Base-by-base conservation (phyloP, 1,284 basidiomycete genomes). In the Ustanciosporium gigantosporum region DNA sequence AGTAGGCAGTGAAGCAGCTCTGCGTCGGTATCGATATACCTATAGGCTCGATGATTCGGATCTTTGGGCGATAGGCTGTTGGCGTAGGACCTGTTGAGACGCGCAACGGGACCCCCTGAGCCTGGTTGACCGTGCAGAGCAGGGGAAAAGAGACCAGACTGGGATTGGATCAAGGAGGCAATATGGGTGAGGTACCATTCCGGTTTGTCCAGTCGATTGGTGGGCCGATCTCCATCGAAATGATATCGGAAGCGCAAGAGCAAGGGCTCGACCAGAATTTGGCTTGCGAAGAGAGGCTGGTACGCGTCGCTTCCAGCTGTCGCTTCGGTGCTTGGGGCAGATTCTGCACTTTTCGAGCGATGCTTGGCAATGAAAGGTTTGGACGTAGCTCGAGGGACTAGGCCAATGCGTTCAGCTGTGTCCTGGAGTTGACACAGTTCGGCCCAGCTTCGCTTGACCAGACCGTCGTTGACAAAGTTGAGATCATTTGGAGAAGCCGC, bases 141-240 rank as follows among this genome's bases (percentile, higher is more conserved):
- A 79, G 49, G 88, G 83, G 81, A 91, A 84, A 79, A 96, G 90
- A 17, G 82, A 73, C 25, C 84, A 82, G 66, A 25, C 83, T 74
- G 66, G 8, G 66, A 37, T 13, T 48, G 53, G n/a, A 77, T 38
- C 9, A 77, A 64, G 68, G 95, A 90, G 22, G 90, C 82, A 15
- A 97, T 83, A 77, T 96, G 90, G 3, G 90, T 88, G 69, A 98
- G 89, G 69, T 90, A 96, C 91, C 94, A 98, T 78, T 97, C 95
- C 1, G 94, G 94, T 89, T 70, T 98, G 81, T 97, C 94, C 5
- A 94, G 79, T 37, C 91, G 84, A 78, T 96, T 98, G 0, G 94
- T 98, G 56, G 87, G 84, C 25, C 90, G 82, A 13, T 84, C 82
- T 0, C 89, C 86, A 59, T 96, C 91, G 69, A 98, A 98, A 74